These are phyloP conservation scores for Xylariaceae sp. DNA, from an alignment of 2,329 filamentous ascomycete species.

Conservation along the genomic window DNA sequence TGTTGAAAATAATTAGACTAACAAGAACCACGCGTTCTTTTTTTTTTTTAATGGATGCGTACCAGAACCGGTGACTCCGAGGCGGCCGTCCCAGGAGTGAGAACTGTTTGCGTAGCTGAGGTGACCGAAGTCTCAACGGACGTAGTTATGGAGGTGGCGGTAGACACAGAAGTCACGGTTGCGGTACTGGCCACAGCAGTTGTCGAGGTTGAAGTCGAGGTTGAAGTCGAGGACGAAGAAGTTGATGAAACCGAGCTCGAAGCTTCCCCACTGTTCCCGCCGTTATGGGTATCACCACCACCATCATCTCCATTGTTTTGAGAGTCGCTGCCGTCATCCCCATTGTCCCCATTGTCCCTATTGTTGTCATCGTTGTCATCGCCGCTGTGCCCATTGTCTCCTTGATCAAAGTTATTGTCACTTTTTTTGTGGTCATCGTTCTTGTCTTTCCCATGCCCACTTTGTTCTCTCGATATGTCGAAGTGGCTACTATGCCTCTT, in stretches of 20 bases:
- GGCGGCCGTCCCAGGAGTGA: no score
- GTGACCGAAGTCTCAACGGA: no score
- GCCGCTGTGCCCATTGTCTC: not conserved
- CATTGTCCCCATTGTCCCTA: constrained; percentile 5
- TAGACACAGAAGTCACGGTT: not conserved
- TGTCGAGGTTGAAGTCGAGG: not conserved
- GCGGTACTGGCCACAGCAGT: not conserved
- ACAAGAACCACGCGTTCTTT: no score
- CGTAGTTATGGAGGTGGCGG: not conserved
- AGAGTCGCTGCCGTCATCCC: not conserved
- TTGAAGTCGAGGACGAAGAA: not conserved
- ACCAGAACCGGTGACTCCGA: no score
- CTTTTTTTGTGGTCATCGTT: not conserved
- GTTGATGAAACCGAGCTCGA: no score
- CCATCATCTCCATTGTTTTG: constrained; percentile 1
- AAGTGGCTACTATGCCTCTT: constrained; percentile 14
- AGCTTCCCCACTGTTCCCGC: not conserved
- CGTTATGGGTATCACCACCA: not conserved
- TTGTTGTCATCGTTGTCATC: constrained; percentile 7
- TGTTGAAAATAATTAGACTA: no score
- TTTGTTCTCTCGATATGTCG: constrained; percentile 9
- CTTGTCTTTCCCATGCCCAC: constrained; percentile 1
- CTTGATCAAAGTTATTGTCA: constrained; percentile 2
- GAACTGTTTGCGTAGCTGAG: no score
- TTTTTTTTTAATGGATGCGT: no score